Evolutionary conservation across 768 basidiomycete species (phyloP).

Genomic region (Auriscalpium microsporum): DNA sequence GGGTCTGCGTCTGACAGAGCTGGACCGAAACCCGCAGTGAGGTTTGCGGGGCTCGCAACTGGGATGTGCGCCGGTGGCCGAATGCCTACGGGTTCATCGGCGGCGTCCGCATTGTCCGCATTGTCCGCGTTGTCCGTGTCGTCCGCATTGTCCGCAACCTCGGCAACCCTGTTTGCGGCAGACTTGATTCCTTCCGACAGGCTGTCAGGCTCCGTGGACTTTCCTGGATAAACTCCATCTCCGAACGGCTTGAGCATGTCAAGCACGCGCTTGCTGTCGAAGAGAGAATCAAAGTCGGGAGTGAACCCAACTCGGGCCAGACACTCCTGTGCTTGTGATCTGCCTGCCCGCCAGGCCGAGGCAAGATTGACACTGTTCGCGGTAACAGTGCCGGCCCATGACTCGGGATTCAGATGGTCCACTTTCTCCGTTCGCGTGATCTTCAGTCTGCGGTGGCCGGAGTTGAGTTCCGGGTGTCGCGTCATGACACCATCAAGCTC

Average conservation of each 20-base stretch:
- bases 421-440: not conserved
- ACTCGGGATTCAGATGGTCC: not conserved
- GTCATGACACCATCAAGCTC: not conserved
- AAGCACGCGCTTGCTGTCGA: not conserved
- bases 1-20: not conserved
- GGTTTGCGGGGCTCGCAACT: not conserved
- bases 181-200: not conserved
- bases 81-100: not conserved
- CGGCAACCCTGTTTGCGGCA: not conserved
- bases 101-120: no score
- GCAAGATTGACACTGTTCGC: not conserved
- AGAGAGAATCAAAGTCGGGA: not conserved
- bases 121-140: not conserved
- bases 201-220: not conserved
- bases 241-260: not conserved
- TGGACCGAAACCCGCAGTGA: not conserved
- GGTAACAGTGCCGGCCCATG: not conserved
- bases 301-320: not conserved
- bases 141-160: not conserved
- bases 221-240: not conserved
- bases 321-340: not conserved
- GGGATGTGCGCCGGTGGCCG: not conserved
- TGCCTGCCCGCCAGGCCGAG: not conserved
- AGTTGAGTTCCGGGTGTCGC: not conserved
- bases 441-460: not conserved